Conservation (phyloP, 495 filamentous ascomycete species). For the Staphylotrichum tortipilum region DNA sequence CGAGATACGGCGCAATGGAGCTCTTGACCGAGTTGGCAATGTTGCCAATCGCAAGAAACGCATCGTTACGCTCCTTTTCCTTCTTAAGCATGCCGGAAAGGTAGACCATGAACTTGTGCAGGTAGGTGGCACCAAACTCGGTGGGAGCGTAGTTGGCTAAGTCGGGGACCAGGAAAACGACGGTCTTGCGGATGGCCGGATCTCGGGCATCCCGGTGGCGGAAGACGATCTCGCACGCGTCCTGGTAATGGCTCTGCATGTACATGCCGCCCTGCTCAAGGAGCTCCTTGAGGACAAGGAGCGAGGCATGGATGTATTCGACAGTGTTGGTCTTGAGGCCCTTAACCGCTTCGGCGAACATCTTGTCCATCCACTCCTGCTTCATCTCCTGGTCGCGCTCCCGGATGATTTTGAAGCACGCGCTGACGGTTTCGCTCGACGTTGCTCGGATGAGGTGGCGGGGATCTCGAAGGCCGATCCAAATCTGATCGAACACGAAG, state of each 20-base stretch:
- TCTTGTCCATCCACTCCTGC: conserved; percentile 75
- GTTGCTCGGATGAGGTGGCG: conserved; percentile 87
- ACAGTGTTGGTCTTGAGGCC: conserved; percentile 71
- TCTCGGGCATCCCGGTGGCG: conserved; percentile 89
- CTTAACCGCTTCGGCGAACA: conserved; percentile 70
- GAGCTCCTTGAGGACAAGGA: conserved; percentile 84
- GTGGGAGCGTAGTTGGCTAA: conserved; percentile 86
- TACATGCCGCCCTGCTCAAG: conserved; percentile 94
- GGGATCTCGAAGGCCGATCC: conserved; percentile 83
- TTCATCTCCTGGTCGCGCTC: conserved; percentile 79
- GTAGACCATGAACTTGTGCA: conserved; percentile 95
- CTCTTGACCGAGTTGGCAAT: conserved; percentile 93
- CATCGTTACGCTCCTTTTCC: conserved; percentile 83
- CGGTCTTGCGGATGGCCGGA: conserved; percentile 71
- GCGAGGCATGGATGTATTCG: conserved; percentile 82
- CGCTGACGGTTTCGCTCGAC: conserved; percentile 79
- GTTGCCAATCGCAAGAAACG: conserved; percentile 89
- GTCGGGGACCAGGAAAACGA: conserved; percentile 81
- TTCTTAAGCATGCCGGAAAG: conserved; percentile 92
- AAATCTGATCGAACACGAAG: conserved; percentile 86
- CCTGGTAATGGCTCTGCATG: conserved; percentile 83
- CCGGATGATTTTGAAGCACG: conserved; percentile 88
- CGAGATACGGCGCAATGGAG: conserved; percentile 88
- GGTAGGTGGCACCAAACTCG: conserved; percentile 71
- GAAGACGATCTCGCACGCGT: conserved; percentile 84